Base-by-base conservation (phyloP, 768 basidiomycete species). In the Lyophyllum decastes region DNA sequence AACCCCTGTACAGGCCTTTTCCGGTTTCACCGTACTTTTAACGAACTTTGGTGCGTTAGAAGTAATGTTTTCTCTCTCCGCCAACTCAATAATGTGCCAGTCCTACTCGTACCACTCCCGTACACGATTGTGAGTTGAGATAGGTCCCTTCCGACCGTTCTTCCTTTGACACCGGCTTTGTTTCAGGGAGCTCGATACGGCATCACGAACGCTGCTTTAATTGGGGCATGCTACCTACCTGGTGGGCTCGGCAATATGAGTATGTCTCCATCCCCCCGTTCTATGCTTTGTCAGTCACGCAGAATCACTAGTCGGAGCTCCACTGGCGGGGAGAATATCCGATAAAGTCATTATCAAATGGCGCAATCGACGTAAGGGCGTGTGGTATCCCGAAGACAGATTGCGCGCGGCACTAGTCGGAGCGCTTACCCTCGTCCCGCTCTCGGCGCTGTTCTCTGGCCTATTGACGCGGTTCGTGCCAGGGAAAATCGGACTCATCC, bases 301-400 rank as follows among this genome's bases (percentile, higher is more conserved):
- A 40, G 16, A 40, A 19, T 21, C 34, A 10, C 30, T 10, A 88
- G 86, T 83, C 45, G 87, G 88, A 1, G 82, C 87, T 2, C 81
- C 83, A 2, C 60, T 87, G 6, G 78, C 83, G 0, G 88, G 89
- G 1, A 74, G 74, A 16, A 58, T 88, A 0, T 89, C 89, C 0
- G 89, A 90, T 66, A 58, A 61, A 25, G 70, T 79, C 0, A 73
- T 91, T 22, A 70, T 78, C 17, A 66, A 64, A 40, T 85, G 82
- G 71, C 78, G 78, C 16, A 70, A 75, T 46, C 66, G 72, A 5
- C 80, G 87, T 22, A 77, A 76, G 0, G 87, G 86, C 0, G 62
- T 73, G 1, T 88, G 85, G 86, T 79, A 82, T 43, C 88, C 88
- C 0, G 88, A 91, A 67, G 89, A 88, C 61, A 82, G 88, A 5